Conservation (phyloP, 1,284 basidiomycete genomes). For the Papiliotrema nemorosa region DNA sequence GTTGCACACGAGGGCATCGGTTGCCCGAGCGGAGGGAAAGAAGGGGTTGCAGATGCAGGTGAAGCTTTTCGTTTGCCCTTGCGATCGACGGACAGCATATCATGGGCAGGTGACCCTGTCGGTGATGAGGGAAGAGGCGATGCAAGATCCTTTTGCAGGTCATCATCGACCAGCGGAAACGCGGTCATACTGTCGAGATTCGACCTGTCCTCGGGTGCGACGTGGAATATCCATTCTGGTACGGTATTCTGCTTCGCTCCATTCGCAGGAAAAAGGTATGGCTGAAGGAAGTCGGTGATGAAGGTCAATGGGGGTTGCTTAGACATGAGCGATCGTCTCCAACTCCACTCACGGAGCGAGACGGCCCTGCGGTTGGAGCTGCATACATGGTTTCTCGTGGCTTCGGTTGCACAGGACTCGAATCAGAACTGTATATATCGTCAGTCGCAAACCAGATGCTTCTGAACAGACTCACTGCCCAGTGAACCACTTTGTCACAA, state of each 20-base stretch:
- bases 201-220: slow-evolving; percentile 10
- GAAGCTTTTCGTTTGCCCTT: too few species aligned
- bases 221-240: slow-evolving; percentile 33
- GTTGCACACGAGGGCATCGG: not conserved
- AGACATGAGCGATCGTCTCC: not conserved
- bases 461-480: slow-evolving; percentile 23
- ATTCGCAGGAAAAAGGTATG: not conserved
- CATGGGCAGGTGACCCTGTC: not conserved
- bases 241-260: slow-evolving; percentile 14
- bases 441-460: not conserved
- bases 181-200: slow-evolving; percentile 23
- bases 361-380: not conserved
- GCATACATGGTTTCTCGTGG: not conserved
- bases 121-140: not conserved
- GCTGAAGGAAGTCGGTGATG: not conserved
- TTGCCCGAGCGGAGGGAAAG: not conserved
- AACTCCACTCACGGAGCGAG: not conserved
- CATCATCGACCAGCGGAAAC: slow-evolving; percentile 8
- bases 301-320: not conserved
- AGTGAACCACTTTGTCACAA: slow-evolving; percentile 29
- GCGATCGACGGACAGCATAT: not conserved
- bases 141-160: not conserved
- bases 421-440: slow-evolving; percentile 7
- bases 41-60: not conserved
- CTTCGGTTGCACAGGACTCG: slow-evolving; percentile 10